These are phyloP conservation scores for Ceratobasidium sp. DNA, from an alignment of 1,284 basidiomycete genomes.

Conservation along the genomic window DNA sequence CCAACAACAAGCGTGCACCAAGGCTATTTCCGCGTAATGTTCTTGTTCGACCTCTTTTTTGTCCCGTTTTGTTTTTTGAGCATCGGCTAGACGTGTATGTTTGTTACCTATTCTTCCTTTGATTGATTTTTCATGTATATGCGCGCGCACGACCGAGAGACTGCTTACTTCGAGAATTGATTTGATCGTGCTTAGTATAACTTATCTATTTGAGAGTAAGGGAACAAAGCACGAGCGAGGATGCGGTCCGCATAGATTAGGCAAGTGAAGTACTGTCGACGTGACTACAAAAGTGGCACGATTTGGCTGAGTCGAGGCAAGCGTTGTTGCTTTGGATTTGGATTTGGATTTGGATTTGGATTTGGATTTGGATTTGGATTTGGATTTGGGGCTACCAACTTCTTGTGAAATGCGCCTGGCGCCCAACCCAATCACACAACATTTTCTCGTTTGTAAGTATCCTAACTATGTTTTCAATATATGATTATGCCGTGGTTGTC, in stretches of 20 bases:
- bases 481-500: too few species aligned
- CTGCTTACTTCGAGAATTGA: conserved; percentile 16
- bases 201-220: neutral
- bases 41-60: neutral
- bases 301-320: neutral
- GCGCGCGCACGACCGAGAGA: conserved; percentile 5
- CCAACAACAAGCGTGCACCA: neutral
- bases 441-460: too few species aligned
- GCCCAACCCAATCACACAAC: too few species aligned
- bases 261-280: too few species aligned
- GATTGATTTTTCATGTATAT: conserved; percentile 13
- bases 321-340: too few species aligned
- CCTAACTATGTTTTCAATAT: too few species aligned
- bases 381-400: too few species aligned
- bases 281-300: neutral
- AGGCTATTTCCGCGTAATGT: neutral
- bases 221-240: too few species aligned
- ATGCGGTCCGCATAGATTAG: too few species aligned
- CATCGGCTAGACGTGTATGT: neutral
- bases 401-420: too few species aligned
- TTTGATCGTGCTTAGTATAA: conserved; percentile 10
- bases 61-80: neutral
- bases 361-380: too few species aligned
- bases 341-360: too few species aligned
- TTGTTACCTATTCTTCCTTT: neutral